phyloP scores from a whole-genome alignment of 108 stramenopile species.

The Skeletonema grethae region DNA sequence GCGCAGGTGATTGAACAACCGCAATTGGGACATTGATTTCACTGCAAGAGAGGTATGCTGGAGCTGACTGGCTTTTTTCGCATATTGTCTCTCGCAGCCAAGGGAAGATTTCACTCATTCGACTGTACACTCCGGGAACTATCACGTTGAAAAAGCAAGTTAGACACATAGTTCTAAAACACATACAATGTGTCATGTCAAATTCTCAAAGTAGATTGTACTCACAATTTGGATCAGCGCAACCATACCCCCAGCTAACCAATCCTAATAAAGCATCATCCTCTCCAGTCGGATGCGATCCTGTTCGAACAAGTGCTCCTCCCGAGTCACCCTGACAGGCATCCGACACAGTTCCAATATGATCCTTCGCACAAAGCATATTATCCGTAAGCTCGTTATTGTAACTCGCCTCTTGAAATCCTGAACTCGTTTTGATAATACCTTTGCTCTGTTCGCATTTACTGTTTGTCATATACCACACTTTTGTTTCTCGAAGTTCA shows the following conservation, averaged over 20 bases:
- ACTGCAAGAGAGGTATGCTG: slow-evolving; percentile 23
- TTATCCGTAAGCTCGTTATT: slow-evolving; percentile 23
- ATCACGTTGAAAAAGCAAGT: background rate
- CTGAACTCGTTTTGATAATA: slow-evolving; percentile 9
- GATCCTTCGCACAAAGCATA: slow-evolving; percentile 39
- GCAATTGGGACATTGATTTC: background rate
- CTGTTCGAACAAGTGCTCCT: slow-evolving; percentile 22
- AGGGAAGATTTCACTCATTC: slow-evolving; percentile 24
- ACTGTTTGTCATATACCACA: slow-evolving; percentile 22
- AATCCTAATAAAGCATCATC: slow-evolving; percentile 35
- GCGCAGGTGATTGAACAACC: slow-evolving; percentile 17
- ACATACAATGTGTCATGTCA: no score
- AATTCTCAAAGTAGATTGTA: background rate
- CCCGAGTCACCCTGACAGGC: slow-evolving; percentile 44
- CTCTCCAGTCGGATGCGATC: slow-evolving; percentile 11
- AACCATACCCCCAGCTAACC: slow-evolving; percentile 44
- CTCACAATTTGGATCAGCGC: slow-evolving; percentile 33
- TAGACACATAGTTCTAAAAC: background rate
- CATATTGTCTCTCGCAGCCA: slow-evolving; percentile 31
- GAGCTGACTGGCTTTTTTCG: slow-evolving; percentile 21
- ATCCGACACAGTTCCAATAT: slow-evolving; percentile 22
- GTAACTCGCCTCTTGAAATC: slow-evolving; percentile 15
- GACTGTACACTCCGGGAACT: slow-evolving; percentile 38
- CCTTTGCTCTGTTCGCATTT: slow-evolving; percentile 24
- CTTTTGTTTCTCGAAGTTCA: slow-evolving; percentile 16